Evolutionary conservation across 2,329 filamentous ascomycete genomes (phyloP).

Genomic region (Cytospora schulzeri): DNA sequence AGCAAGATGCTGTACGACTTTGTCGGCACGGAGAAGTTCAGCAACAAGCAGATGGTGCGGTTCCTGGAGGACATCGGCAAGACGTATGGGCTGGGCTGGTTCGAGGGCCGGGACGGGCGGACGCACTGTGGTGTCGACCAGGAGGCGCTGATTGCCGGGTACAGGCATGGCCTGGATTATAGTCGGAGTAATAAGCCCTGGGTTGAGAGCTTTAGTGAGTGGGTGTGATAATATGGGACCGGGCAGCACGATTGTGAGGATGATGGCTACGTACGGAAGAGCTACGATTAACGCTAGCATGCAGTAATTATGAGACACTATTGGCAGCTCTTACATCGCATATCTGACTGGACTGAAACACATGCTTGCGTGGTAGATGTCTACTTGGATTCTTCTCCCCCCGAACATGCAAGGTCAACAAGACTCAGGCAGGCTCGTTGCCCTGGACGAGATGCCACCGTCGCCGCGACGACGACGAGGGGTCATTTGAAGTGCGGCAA

Average conservation of each 20-base stretch:
- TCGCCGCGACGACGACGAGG: neutral
- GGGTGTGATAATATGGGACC: constrained; percentile 34
- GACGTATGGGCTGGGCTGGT: constrained; percentile 78
- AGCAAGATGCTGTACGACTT: constrained; percentile 79
- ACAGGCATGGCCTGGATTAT: constrained; percentile 64
- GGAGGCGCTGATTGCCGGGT: constrained; percentile 67
- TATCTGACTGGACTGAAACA: neutral
- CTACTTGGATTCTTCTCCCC: neutral
- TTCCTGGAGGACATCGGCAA: constrained; percentile 63
- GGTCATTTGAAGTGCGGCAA: too few relatives aligned
- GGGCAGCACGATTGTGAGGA: neutral
- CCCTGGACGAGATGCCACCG: neutral
- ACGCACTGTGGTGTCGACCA: constrained; percentile 78
- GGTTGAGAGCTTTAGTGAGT: constrained; percentile 42
- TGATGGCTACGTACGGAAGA: neutral
- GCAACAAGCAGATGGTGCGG: constrained; percentile 61
- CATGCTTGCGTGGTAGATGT: neutral
- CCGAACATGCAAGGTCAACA: neutral
- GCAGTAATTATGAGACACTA: neutral
- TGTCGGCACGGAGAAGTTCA: constrained; percentile 67
- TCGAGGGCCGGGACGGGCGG: constrained; percentile 70
- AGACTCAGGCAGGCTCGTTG: neutral
- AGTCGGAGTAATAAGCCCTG: constrained; percentile 55
- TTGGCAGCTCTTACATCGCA: neutral
- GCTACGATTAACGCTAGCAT: neutral